Evolutionary conservation across 2,329 filamentous ascomycete genomes (phyloP), one percentile per base, ranked within the genome.

Genomic region (Lasiodiplodia sp.): DNA sequence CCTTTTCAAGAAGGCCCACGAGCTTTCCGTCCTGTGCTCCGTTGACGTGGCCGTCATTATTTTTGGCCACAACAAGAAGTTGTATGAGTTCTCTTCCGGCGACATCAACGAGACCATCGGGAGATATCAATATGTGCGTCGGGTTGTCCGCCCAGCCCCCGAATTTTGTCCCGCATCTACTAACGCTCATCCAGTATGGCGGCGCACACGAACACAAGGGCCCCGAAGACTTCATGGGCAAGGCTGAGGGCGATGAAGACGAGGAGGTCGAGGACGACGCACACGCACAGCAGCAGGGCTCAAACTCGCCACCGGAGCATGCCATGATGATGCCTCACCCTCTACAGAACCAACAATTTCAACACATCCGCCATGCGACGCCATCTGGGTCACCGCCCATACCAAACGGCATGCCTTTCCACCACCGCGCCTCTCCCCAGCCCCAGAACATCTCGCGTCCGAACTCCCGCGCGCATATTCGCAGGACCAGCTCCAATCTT

Each of bases 11-110:
- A 99, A 99, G 88, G 96, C 96, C 66, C 94, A 99, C 81, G 96
- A 99, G 87, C 88, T 99, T 65, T 97, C 95, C 66, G 96, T 99
- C 57, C 91, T 99, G 71, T 99, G 96, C 81, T 97, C 94, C 49
- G 96, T 99, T 79, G 96, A 99, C 80, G 96, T 99, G 73, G 96
- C 96, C 51, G 96, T 99, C 77, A 96, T 99, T 80, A 97, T 99
- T 76, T 98, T 98, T 78, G 95, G 95, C 72, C 94, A 93, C 83
- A 99, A 99, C 82, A 99, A 98, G 87, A 98, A 98, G 84, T 87
- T 99, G 31, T 97, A 98, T 82, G 94, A 99, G 81, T 99, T 97
- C 80, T 98, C 94, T 14, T 98, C 95, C 21, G 86, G 89, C 74
- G 93, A 97, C 80, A 97, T 99, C 87, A 91, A 91, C 79, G 93